A percentile compares a stretch with the other conserved stretches of the same genome.
Conservation (phyloP, 192 early-diverging fungal species). For the Coemansia sp. region DNA sequence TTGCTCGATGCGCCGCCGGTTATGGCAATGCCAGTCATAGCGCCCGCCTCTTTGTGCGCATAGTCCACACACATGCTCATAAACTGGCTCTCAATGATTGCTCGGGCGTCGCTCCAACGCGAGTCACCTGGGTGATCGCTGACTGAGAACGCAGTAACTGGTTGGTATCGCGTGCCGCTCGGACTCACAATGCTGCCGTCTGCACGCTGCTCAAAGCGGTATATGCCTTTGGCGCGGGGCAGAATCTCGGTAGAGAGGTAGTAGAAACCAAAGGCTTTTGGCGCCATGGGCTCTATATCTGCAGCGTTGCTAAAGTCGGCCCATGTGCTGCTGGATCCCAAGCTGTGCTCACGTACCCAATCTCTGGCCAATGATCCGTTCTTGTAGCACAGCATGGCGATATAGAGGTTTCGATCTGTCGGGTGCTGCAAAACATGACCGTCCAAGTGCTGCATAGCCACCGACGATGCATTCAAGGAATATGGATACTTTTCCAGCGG, state of each 20-base stretch:
- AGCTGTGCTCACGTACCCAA: slow-evolving; percentile 57
- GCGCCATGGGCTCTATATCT: slow-evolving; percentile 21
- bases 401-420: slow-evolving; percentile 55
- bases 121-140: background rate
- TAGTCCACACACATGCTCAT: slow-evolving; percentile 67
- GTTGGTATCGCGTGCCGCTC: slow-evolving; percentile 31
- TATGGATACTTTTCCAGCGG: slow-evolving; percentile 51
- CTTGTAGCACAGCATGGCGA: slow-evolving; percentile 82
- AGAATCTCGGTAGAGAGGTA: slow-evolving; percentile 73
- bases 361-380: slow-evolving; percentile 85
- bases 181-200: slow-evolving; percentile 27
- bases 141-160: slow-evolving; percentile 17
- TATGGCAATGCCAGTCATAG: slow-evolving; percentile 55
- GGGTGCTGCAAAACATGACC: slow-evolving; percentile 70
- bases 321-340: slow-evolving; percentile 60
- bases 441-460: slow-evolving; percentile 24
- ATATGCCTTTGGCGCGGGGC: slow-evolving; percentile 68
- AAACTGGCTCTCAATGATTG: slow-evolving; percentile 73
- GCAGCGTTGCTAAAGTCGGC: slow-evolving; percentile 54
- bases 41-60: slow-evolving; percentile 14
- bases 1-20: slow-evolving; percentile 76
- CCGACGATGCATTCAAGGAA: background rate
- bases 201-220: slow-evolving; percentile 53
- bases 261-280: slow-evolving; percentile 65
- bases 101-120: slow-evolving; percentile 53